phyloP scores from a whole-genome alignment of 2,329 filamentous ascomycete species.

The Beauveria australis region DNA sequence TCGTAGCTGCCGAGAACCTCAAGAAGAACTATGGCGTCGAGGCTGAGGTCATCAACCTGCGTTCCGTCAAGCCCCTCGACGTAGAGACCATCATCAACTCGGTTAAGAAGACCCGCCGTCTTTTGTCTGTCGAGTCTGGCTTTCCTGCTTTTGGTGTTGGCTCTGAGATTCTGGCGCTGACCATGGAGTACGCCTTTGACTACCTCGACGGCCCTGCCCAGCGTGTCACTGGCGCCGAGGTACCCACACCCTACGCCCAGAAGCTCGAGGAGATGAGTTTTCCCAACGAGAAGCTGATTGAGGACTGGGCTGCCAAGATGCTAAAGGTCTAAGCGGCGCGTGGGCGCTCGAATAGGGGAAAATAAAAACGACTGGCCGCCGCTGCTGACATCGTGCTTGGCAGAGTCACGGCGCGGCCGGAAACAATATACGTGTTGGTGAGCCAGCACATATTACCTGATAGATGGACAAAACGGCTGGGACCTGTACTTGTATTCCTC shows the following conservation, averaged over 20 bases:
- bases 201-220: conserved; percentile 92
- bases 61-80: conserved; percentile 93
- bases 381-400: background rate
- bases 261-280: conserved; percentile 93
- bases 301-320: conserved; percentile 81
- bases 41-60: conserved; percentile 94
- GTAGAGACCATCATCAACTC: conserved; percentile 93
- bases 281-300: conserved; percentile 82
- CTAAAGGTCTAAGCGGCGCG: conserved; percentile 56
- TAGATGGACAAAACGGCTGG: conserved; percentile 27
- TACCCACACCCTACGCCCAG: conserved; percentile 90
- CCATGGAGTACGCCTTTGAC: conserved; percentile 98
- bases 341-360: background rate
- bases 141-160: conserved; percentile 93
- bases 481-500: conserved; percentile 35
- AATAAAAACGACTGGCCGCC: background rate
- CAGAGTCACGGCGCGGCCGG: background rate
- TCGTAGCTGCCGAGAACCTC: conserved; percentile 79
- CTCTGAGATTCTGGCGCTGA: conserved; percentile 84
- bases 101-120: conserved; percentile 94
- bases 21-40: conserved; percentile 97
- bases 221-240: conserved; percentile 92
- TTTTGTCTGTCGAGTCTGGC: conserved; percentile 88
- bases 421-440: conserved; percentile 1
- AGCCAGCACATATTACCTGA: conserved; percentile 20